Evolutionary conservation across 2,329 filamentous ascomycete genomes (phyloP), one percentile per base, ranked within the genome.

Genomic region (Aspergillus ochraceus): DNA sequence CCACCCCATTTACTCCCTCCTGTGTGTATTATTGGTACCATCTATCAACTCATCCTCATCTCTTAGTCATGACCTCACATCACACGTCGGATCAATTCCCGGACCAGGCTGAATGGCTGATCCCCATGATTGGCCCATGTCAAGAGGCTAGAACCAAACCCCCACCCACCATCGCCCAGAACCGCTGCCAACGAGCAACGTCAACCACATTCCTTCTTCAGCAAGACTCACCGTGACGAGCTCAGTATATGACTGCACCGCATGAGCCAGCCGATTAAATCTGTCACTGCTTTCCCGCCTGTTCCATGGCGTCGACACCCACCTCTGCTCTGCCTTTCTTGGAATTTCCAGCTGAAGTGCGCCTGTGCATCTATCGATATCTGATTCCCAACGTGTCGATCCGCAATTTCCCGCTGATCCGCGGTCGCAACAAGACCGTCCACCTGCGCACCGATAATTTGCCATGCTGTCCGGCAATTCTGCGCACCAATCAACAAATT

Each of bases 401-500:
- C 47, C 52, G 47, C 46, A 59, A 59, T 29, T 55, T 59, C 47
- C 22, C 52, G 6, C 36, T 59, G 45, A 54, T 59, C 26, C 57
- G 57, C 52, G 47, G 49, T 17, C 52, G 19, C 20, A 55, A 24
- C 24, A 59, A 59, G 22, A 26, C 36, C 3, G 14, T 46, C 22
- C 45, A n/a, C 32, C 57, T 58, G 4, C 57, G 57, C n/a, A 30
- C 32, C 8, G 57, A 59, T 20, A 52, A 47, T 49, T 8, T 24
- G 19, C 47, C 20, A 17, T 61, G 60, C 50, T 56, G 57, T 22
- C 53, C 60, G 10, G 60, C 60, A 8, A 17, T 61, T 17, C 57
- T 61, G 36, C 60, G 57, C 46, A 12, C 57, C 42, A 60, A 57
- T 46, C 60, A 52, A 32, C 53, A 51, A 36, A 57, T 61, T 54